Evolutionary conservation across 169 alveolate genomes (phyloP).

Genomic region (Eimeria necatrix): DNA sequence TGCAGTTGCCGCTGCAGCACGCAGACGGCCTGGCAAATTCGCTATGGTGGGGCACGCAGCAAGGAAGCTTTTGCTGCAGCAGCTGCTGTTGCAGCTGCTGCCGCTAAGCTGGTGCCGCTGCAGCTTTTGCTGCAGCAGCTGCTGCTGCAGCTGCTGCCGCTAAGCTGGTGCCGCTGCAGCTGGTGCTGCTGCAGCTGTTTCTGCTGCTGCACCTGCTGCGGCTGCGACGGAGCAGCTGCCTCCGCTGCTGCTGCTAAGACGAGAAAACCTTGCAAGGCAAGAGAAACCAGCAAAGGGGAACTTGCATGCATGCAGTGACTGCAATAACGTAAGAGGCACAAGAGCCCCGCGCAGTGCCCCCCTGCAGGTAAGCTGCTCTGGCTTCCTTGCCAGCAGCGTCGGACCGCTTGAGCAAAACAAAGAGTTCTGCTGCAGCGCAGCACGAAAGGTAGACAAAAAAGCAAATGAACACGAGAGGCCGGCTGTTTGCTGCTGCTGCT

Average conservation of each 20-base stretch:
- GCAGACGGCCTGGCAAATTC: slow-evolving; percentile 1
- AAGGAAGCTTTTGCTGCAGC: background rate
- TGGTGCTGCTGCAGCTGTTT: background rate
- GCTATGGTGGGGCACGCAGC: background rate
- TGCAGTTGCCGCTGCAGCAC: slow-evolving; percentile 61
- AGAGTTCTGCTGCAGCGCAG: slow-evolving; percentile 30
- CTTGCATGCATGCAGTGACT: background rate
- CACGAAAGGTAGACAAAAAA: background rate
- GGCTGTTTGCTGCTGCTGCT: slow-evolving; percentile 1
- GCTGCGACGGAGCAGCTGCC: background rate
- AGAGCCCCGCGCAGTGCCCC: background rate
- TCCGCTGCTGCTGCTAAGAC: background rate
- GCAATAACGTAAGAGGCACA: background rate
- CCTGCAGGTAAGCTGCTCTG: background rate
- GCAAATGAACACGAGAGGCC: slow-evolving; percentile 5
- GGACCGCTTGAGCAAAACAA: background rate
- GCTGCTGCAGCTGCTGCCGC: background rate
- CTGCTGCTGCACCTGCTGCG: slow-evolving; percentile 1
- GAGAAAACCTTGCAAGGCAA: slow-evolving; percentile 38
- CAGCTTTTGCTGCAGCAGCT: background rate
- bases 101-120: background rate
- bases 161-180: background rate
- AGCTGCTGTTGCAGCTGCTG: background rate
- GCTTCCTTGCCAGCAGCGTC: background rate
- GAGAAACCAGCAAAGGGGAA: slow-evolving; percentile 40